Conservation (phyloP, 306 rosid genomes). For the Quercus mongolica region DNA sequence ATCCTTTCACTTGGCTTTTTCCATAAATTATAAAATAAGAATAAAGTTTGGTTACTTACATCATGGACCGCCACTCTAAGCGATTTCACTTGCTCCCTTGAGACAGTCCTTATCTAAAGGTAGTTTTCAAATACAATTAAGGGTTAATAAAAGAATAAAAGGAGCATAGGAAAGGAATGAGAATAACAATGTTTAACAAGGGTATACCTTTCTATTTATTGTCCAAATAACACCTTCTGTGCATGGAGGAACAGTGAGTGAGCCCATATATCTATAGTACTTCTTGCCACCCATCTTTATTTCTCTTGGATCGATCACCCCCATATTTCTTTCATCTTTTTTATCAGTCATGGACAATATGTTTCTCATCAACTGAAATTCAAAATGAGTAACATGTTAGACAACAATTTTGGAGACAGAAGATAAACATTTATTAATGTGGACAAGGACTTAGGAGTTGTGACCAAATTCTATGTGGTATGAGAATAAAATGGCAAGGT, state of each 20-base stretch:
- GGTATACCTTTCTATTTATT: slow-evolving; percentile 47
- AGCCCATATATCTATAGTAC: slow-evolving; percentile 64
- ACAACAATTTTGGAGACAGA: background rate
- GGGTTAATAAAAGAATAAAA: background rate
- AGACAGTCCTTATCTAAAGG: no score
- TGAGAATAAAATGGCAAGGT: no score
- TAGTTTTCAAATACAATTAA: no score
- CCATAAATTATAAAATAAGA: no score
- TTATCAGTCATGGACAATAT: slow-evolving; percentile 27
- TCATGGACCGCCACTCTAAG: no score
- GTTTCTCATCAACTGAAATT: slow-evolving; percentile 40
- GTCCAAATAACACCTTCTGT: slow-evolving; percentile 76
- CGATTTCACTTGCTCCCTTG: no score
- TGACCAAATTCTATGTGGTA: no score
- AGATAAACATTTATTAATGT: no score
- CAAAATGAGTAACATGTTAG: background rate
- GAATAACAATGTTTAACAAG: background rate
- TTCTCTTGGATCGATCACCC: slow-evolving; percentile 46
- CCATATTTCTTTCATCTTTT: slow-evolving; percentile 27
- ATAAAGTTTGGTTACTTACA: no score
- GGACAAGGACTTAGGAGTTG: no score
- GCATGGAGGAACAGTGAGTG: slow-evolving; percentile 80
- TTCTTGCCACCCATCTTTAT: slow-evolving; percentile 39
- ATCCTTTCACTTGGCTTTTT: no score
- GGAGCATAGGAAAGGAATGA: background rate